A percentile compares a stretch with the other conserved stretches of the same genome.
Evolutionary conservation across 2,329 filamentous ascomycete genomes (phyloP).

Genomic region (Orbilia brochopaga): DNA sequence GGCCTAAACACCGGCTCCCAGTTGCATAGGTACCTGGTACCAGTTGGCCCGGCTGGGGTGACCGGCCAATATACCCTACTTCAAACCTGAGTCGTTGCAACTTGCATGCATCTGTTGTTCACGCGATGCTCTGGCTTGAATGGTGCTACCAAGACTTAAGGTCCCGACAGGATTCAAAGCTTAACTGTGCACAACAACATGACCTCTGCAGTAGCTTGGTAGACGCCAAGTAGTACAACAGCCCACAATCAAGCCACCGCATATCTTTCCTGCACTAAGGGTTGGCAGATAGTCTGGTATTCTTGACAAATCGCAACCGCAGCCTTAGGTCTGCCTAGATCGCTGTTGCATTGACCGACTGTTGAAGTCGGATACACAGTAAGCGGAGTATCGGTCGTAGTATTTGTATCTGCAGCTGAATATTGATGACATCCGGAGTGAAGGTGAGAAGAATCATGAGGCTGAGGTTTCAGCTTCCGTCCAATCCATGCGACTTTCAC

Average conservation of each 20-base stretch:
- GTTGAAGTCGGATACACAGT: background rate
- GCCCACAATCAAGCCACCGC: background rate
- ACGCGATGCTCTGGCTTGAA: too few relatives aligned
- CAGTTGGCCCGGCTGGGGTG: background rate
- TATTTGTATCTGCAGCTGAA: background rate
- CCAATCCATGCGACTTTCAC: conserved; percentile 1
- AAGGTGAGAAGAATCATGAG: conserved; percentile 6
- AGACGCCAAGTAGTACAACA: background rate
- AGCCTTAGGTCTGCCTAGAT: conserved; percentile 12
- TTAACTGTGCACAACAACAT: too few relatives aligned
- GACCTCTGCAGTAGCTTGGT: background rate
- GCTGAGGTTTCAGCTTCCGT: background rate
- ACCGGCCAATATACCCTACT: background rate
- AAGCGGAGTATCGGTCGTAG: background rate
- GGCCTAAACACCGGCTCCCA: conserved; percentile 21
- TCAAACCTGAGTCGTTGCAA: too few relatives aligned
- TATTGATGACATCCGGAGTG: too few relatives aligned
- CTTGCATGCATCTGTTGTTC: too few relatives aligned
- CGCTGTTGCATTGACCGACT: background rate
- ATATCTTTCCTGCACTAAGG: background rate
- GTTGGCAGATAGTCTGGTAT: background rate
- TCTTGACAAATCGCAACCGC: conserved; percentile 23
- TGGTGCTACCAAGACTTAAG: too few relatives aligned
- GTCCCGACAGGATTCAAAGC: too few relatives aligned
- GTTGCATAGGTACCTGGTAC: conserved; percentile 8